Evolutionary conservation across 1,284 basidiomycete species (phyloP).

Genomic region (Neotropicomus parvogracilis): DNA sequence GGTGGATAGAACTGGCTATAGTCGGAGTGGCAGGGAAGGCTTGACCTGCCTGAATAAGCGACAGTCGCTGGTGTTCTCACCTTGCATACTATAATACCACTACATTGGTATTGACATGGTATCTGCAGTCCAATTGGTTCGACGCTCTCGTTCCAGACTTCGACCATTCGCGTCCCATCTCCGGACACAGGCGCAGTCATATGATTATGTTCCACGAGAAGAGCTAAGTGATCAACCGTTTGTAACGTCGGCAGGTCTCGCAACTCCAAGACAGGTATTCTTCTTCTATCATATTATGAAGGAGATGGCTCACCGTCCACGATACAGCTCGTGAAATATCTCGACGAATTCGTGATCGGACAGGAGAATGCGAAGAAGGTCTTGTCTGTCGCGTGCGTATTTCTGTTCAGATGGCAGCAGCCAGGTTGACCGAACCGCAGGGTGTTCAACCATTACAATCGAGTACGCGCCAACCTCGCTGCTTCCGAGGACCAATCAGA

Average conservation of each 20-base stretch:
- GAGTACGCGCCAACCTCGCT: slow-evolving; percentile 63
- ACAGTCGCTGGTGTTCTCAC: not conserved
- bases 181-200: slow-evolving; percentile 43
- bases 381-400: slow-evolving; percentile 80
- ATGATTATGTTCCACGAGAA: slow-evolving; percentile 36
- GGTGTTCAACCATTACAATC: slow-evolving; percentile 91
- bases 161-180: slow-evolving; percentile 29
- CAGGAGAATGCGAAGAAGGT: slow-evolving; percentile 92
- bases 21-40: slow-evolving; percentile 1
- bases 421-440: slow-evolving; percentile 39
- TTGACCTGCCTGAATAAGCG: slow-evolving; percentile 6
- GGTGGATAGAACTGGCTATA: not conserved
- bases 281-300: not conserved
- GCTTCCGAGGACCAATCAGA: slow-evolving; percentile 44
- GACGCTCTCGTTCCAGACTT: slow-evolving; percentile 21
- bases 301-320: slow-evolving; percentile 7
- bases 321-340: slow-evolving; percentile 74
- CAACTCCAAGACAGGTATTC: slow-evolving; percentile 68
- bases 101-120: slow-evolving; percentile 21
- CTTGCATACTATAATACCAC: not conserved
- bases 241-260: slow-evolving; percentile 43
- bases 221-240: slow-evolving; percentile 28
- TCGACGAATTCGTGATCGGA: slow-evolving; percentile 89
- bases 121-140: slow-evolving; percentile 17
- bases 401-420: slow-evolving; percentile 13